Conservation (phyloP, 2,329 filamentous ascomycete species). For the Botrytis porri region DNA sequence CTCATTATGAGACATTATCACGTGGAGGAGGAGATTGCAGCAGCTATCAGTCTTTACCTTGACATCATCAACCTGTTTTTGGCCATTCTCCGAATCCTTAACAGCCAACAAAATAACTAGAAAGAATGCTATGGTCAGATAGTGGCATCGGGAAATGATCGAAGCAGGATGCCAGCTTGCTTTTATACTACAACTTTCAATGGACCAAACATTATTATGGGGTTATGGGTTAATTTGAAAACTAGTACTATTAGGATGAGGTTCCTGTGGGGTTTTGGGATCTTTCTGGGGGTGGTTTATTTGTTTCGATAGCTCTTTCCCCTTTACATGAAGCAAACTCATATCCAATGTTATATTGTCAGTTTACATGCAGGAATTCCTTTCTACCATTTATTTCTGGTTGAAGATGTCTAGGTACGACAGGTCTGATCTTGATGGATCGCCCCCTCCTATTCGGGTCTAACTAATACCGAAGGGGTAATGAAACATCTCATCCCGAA, state of each 20-base stretch:
- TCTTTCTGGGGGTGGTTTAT: background rate
- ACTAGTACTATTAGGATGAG: background rate
- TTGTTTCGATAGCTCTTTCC: background rate
- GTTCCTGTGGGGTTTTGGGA: background rate
- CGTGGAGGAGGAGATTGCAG: conserved; percentile 96
- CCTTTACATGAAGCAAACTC: background rate
- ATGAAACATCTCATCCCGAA: conserved; percentile 9
- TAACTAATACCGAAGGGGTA: background rate
- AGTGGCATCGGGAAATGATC: background rate
- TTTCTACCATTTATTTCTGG: background rate
- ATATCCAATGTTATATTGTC: background rate
- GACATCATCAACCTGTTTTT: conserved; percentile 98
- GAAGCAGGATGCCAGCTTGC: background rate
- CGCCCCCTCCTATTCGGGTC: conserved; percentile 3
- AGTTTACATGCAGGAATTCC: background rate
- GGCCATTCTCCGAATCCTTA: conserved; percentile 86
- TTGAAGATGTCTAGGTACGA: background rate
- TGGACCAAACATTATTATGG: background rate
- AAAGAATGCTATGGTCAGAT: conserved; percentile 11
- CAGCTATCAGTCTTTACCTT: conserved; percentile 89
- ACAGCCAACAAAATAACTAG: conserved; percentile 93
- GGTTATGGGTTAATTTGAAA: conserved; percentile 12
- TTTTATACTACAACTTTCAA: background rate
- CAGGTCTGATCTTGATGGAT: background rate
- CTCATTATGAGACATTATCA: conserved; percentile 93